phyloP scores from a whole-genome alignment of 345 rosid genomes.

The Salix purpurea region DNA sequence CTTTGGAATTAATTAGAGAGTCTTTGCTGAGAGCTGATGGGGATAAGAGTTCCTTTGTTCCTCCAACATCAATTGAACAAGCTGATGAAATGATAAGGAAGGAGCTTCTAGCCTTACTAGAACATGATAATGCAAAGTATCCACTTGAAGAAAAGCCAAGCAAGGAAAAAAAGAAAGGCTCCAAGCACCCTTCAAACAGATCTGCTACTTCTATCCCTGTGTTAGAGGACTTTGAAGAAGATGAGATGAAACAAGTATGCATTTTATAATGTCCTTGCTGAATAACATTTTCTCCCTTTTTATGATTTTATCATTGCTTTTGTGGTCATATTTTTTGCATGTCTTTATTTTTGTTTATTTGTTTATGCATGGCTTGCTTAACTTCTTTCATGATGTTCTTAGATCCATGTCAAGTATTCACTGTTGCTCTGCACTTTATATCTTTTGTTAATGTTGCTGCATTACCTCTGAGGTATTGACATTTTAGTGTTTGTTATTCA shows the following conservation, averaged over 20 bases:
- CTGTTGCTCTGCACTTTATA: background rate
- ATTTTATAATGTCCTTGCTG: constrained; percentile 5
- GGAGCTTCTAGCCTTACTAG: constrained; percentile 72
- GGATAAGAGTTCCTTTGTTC: constrained; percentile 90
- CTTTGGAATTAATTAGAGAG: constrained; percentile 75
- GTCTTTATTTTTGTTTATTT: background rate
- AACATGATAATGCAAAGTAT: constrained; percentile 95
- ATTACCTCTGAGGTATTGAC: background rate
- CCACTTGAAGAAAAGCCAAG: constrained; percentile 76
- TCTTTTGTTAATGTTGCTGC: background rate
- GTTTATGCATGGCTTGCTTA: background rate
- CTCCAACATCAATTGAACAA: constrained; percentile 76
- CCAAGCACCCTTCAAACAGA: constrained; percentile 56
- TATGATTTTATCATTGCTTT: background rate
- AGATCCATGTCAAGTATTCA: background rate
- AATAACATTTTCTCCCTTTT: background rate
- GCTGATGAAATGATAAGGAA: constrained; percentile 88
- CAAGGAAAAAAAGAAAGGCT: constrained; percentile 76
- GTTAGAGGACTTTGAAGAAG: constrained; percentile 82
- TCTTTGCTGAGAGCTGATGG: constrained; percentile 75
- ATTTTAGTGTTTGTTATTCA: background rate
- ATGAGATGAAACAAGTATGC: constrained; percentile 69
- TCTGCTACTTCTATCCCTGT: constrained; percentile 41
- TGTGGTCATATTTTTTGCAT: background rate
- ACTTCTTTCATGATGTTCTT: background rate